A percentile compares a stretch with the other conserved stretches of the same genome.
Evolutionary conservation across 2,329 filamentous ascomycete genomes (phyloP).

Genomic region (Grosmannia clavigera): DNA sequence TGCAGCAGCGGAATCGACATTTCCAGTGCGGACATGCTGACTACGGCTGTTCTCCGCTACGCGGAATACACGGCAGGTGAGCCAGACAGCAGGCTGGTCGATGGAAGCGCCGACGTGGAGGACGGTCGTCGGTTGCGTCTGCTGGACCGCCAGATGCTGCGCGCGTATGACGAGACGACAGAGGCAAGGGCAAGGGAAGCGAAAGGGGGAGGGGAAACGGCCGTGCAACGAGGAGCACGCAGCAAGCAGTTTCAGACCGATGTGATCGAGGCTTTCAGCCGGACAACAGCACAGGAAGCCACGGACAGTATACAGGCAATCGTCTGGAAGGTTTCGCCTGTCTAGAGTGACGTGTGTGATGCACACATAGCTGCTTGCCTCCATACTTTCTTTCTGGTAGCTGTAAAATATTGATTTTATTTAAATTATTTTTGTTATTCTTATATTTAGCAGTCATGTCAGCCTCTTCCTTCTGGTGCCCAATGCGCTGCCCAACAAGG

Average conservation of each 20-base stretch:
- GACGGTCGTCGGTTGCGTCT: background rate
- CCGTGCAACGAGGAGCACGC: background rate
- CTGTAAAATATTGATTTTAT: too few species aligned
- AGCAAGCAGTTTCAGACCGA: background rate
- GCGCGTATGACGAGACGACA: background rate
- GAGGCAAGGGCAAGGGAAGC: background rate
- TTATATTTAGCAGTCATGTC: too few species aligned
- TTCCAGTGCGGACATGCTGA: background rate
- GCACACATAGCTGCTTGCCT: too few species aligned
- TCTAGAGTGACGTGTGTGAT: background rate
- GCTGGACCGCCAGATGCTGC: constrained; percentile 2
- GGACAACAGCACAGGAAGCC: background rate
- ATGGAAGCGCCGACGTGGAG: background rate
- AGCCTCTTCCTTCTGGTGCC: too few species aligned
- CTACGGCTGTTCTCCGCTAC: constrained; percentile 1
- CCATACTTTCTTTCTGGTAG: too few species aligned
- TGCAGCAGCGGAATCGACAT: background rate
- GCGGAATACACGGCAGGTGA: background rate
- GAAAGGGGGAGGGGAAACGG: background rate
- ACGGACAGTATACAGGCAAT: background rate
- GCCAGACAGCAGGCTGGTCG: background rate
- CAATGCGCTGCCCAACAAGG: too few species aligned
- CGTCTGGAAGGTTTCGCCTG: background rate
- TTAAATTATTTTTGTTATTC: too few species aligned
- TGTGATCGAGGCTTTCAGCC: background rate